Percentiles rank a stretch among this genome's conserved stretches.
These are phyloP conservation scores for Trebouxia sp. DNA, from an alignment of 139 green algal species.

Conservation along the genomic window DNA sequence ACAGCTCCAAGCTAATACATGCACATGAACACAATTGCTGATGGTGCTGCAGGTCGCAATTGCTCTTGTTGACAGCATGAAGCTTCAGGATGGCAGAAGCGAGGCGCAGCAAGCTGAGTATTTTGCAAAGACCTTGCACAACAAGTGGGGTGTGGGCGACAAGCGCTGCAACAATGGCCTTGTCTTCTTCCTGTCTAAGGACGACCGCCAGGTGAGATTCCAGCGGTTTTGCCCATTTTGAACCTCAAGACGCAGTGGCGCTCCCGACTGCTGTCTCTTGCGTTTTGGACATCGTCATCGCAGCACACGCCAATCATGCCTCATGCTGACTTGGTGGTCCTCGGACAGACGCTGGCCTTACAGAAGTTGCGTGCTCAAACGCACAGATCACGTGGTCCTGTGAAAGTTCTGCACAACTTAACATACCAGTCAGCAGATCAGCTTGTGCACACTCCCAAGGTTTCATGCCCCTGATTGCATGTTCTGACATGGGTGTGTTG, in stretches of 20 bases:
- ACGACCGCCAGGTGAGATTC: slow-evolving; percentile 56
- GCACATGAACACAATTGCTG: background rate
- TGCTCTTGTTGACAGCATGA: slow-evolving; percentile 58
- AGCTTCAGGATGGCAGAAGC: background rate
- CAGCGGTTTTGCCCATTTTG: background rate
- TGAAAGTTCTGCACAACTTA: too few relatives aligned
- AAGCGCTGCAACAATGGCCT: slow-evolving; percentile 68
- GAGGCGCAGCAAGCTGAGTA: slow-evolving; percentile 33
- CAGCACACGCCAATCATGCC: too few relatives aligned
- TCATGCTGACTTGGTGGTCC: too few relatives aligned
- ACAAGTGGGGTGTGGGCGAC: slow-evolving; percentile 70
- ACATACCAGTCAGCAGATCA: too few relatives aligned
- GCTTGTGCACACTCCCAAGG: too few relatives aligned
- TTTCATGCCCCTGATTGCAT: too few relatives aligned
- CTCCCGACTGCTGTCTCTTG: background rate
- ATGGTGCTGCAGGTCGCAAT: slow-evolving; percentile 54
- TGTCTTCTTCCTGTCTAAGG: slow-evolving; percentile 61
- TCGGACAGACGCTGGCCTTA: too few relatives aligned
- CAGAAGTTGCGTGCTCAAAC: too few relatives aligned
- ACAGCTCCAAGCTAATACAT: background rate
- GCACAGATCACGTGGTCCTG: too few relatives aligned
- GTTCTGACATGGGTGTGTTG: too few relatives aligned
- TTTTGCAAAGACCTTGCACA: slow-evolving; percentile 59
- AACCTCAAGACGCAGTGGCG: too few relatives aligned
- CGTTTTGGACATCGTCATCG: too few relatives aligned